Percentiles rank a stretch among this genome's conserved stretches.
Conservation (phyloP, 305 asterid genomes). For the Andrographis paniculata region DNA sequence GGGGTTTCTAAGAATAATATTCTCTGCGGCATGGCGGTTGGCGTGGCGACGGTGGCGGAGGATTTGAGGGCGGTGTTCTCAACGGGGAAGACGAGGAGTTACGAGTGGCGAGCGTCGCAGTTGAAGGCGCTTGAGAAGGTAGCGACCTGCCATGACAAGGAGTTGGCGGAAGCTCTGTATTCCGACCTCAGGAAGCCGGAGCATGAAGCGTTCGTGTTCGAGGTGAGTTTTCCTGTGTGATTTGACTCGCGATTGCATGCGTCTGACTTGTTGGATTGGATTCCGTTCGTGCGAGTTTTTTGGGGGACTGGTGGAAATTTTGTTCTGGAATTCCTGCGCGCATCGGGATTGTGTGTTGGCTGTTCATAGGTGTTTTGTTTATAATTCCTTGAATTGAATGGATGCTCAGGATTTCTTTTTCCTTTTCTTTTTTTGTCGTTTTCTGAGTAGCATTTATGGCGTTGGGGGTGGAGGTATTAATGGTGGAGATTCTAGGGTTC, state of each 20-base stretch:
- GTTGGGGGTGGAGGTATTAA: conserved; percentile 6
- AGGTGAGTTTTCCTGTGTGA: conserved; percentile 28
- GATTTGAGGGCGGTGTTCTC: conserved; percentile 46
- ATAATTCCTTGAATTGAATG: not conserved
- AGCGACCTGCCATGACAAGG: conserved; percentile 41
- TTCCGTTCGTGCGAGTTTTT: not conserved
- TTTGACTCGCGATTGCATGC: not conserved
- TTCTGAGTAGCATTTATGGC: conserved; percentile 19
- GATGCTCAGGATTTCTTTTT: not conserved
- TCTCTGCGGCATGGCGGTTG: conserved; percentile 24
- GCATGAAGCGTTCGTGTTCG: conserved; percentile 56
- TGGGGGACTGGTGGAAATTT: no score
- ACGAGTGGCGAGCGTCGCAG: conserved; percentile 84
- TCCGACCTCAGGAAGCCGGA: conserved; percentile 73
- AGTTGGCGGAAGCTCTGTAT: conserved; percentile 48
- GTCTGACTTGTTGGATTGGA: not conserved
- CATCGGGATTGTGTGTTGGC: no score
- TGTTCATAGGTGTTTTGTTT: no score
- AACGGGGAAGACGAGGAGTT: conserved; percentile 55
- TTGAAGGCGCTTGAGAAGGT: conserved; percentile 51
- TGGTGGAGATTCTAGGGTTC: not conserved
- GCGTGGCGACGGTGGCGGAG: conserved; percentile 38
- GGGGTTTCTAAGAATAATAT: not conserved
- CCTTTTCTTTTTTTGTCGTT: conserved; percentile 1
- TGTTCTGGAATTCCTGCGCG: no score